Base-by-base conservation (phyloP, 1,139 yeast species). In the Hanseniaspora gamundiae region DNA sequence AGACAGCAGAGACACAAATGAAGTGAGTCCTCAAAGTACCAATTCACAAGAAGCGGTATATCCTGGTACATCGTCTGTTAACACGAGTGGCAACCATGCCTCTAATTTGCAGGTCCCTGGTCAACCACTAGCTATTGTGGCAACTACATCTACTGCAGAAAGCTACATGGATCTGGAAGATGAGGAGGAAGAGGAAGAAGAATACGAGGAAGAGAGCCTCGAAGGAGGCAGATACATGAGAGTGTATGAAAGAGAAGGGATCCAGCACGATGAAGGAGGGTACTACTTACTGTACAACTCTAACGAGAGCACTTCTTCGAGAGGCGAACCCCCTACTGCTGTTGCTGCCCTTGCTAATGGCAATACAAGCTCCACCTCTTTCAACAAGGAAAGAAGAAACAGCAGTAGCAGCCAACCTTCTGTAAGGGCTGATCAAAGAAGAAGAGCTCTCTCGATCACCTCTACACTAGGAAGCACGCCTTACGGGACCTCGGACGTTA, bases 171-270 rank as follows among this genome's bases (percentile, higher is more conserved):
- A 35, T 17, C 24, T 11, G 28, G 43, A 41, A 33, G 46, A 41
- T 11, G 46, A 41, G 9, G 22, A 10, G n/a, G 46, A 44, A 19
- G 41, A 20, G 16, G 69, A 63, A 42, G 57, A 66, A 27, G 67
- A 64, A 44, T 57, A 60, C 40, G 64, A 68, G 2, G 71, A 67
- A 42, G 70, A 66, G 40, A 72, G 67, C 24, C 10, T 19, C 6
- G 36, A 19, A 33, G 36, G 24, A 8, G 19, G n/a, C 10, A 14
- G 20, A 7, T 10, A 7, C 4, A 8, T 19, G 26, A 41, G 39
- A 4, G 27, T 43, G 16, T 44, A 44, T 38, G 46, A 44, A 20
- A 38, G 42, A 16, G 46, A 44, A 28, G 46, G 46, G 4, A 16
- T 44, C 7, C 46, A 41, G 17, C 38, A 41, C n/a, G 46, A 44